These are phyloP conservation scores for Heterobasidion annosum DNA, from an alignment of 1,284 basidiomycete genomes.

Conservation along the genomic window DNA sequence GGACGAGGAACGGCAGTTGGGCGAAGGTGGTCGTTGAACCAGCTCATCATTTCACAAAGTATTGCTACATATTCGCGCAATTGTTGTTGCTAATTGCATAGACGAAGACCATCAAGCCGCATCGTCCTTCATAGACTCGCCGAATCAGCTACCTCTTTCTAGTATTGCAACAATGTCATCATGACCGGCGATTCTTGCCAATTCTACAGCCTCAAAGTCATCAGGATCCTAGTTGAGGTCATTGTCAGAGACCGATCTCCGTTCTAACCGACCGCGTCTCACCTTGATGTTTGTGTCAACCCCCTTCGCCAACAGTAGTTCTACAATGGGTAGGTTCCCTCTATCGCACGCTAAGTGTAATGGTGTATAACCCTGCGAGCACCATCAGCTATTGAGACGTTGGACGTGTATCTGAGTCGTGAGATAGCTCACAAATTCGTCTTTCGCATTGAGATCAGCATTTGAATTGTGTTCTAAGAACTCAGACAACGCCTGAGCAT, in stretches of 20 bases:
- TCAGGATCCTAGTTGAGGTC: conserved; percentile 55
- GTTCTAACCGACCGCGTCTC: conserved; percentile 3
- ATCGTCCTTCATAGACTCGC: neutral
- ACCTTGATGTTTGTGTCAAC: conserved; percentile 63
- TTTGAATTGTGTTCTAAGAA: conserved; percentile 35
- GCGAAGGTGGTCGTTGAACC: neutral
- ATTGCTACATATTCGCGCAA: neutral
- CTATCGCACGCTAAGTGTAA: conserved; percentile 82
- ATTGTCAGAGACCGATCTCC: neutral
- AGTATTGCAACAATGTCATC: conserved; percentile 48
- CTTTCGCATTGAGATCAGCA: conserved; percentile 33
- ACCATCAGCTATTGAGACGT: neutral
- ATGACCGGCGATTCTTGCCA: conserved; percentile 63
- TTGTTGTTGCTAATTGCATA: neutral
- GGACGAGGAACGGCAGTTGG: neutral
- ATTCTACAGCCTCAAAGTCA: conserved; percentile 52
- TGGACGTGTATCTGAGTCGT: neutral
- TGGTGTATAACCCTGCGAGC: conserved; percentile 70
- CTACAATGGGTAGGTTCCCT: conserved; percentile 52
- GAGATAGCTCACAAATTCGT: conserved; percentile 53
- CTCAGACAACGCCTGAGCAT: conserved; percentile 34
- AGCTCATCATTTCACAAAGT: neutral
- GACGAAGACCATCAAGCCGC: neutral
- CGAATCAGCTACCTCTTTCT: conserved; percentile 8
- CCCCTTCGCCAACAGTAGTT: conserved; percentile 53